Evolutionary conservation across 345 rosid genomes (phyloP).

Genomic region (Ceriops tagal): DNA sequence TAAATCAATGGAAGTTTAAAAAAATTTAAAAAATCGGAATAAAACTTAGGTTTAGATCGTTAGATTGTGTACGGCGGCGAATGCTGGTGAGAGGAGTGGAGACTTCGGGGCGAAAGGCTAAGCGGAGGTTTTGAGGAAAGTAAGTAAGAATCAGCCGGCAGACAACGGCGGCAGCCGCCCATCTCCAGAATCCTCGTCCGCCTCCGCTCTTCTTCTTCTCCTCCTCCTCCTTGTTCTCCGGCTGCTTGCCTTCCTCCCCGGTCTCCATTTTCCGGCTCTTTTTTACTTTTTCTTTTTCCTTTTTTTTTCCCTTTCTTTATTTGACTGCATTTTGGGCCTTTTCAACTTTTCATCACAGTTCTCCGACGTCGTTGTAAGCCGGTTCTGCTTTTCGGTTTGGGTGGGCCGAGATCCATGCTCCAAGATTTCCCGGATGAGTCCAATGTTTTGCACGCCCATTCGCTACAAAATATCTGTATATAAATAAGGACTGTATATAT

Average conservation of each 20-base stretch:
- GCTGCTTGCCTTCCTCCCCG: background rate
- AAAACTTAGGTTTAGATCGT: background rate
- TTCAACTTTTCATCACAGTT: too few relatives aligned
- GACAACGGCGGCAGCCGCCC: slow-evolving; percentile 42
- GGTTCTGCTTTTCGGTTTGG: too few relatives aligned
- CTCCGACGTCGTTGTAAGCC: background rate
- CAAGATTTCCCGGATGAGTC: too few relatives aligned
- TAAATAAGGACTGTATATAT: too few relatives aligned
- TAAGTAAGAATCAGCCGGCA: slow-evolving; percentile 52
- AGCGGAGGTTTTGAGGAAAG: slow-evolving; percentile 54
- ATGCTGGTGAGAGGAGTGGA: slow-evolving; percentile 93
- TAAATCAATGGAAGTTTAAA: too few relatives aligned
- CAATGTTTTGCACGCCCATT: too few relatives aligned
- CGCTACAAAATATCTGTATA: too few relatives aligned
- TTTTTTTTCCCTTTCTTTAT: background rate
- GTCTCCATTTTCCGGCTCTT: slow-evolving; percentile 17
- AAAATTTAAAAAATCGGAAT: background rate
- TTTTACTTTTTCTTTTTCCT: background rate
- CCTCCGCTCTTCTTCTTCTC: slow-evolving; percentile 10
- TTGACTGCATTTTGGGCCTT: background rate
- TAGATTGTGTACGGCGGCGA: slow-evolving; percentile 63
- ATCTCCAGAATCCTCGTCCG: slow-evolving; percentile 44
- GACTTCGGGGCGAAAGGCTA: slow-evolving; percentile 88
- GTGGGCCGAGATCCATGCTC: too few relatives aligned
- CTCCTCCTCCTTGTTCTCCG: background rate